Evolutionary conservation across 331 rosid genomes (phyloP).

Genomic region (Acacia pycnantha): DNA sequence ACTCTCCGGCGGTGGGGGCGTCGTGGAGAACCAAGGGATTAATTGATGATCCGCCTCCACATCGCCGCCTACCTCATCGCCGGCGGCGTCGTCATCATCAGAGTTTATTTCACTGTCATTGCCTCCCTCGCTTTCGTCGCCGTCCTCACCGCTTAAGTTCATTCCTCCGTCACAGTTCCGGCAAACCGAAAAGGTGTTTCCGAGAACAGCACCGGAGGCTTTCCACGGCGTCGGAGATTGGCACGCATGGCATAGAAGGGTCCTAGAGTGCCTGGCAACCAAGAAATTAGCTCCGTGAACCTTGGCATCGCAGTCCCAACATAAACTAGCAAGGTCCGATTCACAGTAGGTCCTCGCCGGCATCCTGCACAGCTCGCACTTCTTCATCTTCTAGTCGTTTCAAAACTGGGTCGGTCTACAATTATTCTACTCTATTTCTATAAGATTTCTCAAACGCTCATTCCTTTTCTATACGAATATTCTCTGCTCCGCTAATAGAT

Average conservation of each 20-base stretch:
- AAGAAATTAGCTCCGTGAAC: slow-evolving; percentile 73
- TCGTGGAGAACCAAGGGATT: too few relatives aligned
- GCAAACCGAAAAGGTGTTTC: slow-evolving; percentile 51
- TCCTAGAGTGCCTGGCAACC: slow-evolving; percentile 62
- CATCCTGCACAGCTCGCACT: slow-evolving; percentile 58
- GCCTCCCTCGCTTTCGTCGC: slow-evolving; percentile 32
- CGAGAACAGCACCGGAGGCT: slow-evolving; percentile 55
- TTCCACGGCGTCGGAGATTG: slow-evolving; percentile 65
- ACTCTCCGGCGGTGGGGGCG: too few relatives aligned
- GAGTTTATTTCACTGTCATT: slow-evolving; percentile 29
- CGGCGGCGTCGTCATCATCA: neutral
- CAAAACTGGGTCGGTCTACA: neutral
- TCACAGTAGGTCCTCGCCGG: slow-evolving; percentile 56
- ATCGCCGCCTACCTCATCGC: too few relatives aligned
- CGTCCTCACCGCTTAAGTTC: slow-evolving; percentile 11
- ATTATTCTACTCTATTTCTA: slow-evolving; percentile 8
- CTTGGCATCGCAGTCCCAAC: slow-evolving; percentile 72
- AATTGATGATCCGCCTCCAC: too few relatives aligned
- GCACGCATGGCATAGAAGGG: slow-evolving; percentile 60
- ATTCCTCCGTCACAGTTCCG: slow-evolving; percentile 31
- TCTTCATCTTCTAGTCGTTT: slow-evolving; percentile 36
- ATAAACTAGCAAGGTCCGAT: slow-evolving; percentile 62
- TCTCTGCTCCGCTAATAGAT: neutral
- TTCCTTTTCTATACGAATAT: neutral
- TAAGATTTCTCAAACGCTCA: neutral